These are phyloP conservation scores for Geotrichum restrictum DNA, from an alignment of 1,139 yeast genomes.

Conservation along the genomic window DNA sequence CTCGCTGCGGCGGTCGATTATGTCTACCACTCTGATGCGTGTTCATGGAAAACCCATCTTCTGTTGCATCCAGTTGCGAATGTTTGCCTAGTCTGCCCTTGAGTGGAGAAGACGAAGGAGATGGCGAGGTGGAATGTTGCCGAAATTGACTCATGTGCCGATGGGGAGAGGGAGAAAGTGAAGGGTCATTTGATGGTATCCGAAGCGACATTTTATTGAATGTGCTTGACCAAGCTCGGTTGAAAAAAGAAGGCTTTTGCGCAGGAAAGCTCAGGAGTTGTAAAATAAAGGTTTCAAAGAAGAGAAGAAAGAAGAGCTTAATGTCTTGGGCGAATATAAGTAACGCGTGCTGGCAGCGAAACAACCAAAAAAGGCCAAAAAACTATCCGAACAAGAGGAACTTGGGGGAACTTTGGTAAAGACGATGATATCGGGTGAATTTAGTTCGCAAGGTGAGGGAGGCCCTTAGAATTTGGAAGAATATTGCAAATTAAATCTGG, in stretches of 20 bases:
- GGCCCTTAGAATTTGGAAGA: too few relatives aligned
- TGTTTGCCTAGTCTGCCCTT: conserved; percentile 13
- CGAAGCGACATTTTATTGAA: conserved; percentile 15
- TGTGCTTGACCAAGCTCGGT: neutral
- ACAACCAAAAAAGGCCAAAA: neutral
- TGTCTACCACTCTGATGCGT: neutral
- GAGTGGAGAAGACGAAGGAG: conserved; percentile 16
- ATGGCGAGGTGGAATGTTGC: conserved; percentile 12
- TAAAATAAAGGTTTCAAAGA: neutral
- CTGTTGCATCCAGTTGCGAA: conserved; percentile 5
- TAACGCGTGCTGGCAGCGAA: conserved; percentile 3
- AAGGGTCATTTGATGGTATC: conserved; percentile 18
- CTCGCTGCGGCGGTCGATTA: neutral
- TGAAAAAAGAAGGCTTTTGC: neutral
- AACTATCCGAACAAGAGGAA: neutral
- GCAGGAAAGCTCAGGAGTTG: neutral
- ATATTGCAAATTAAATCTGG: neutral
- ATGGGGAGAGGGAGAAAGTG: conserved; percentile 20
- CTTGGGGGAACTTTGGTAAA: neutral
- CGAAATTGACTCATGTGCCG: conserved; percentile 18
- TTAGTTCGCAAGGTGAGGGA: too few relatives aligned
- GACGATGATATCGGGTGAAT: neutral
- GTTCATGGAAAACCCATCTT: neutral
- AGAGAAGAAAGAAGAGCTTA: too few relatives aligned
- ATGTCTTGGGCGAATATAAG: too few relatives aligned